Evolutionary conservation across 179 eudicot genomes (phyloP).

Genomic region (Corrigiola litoralis): DNA sequence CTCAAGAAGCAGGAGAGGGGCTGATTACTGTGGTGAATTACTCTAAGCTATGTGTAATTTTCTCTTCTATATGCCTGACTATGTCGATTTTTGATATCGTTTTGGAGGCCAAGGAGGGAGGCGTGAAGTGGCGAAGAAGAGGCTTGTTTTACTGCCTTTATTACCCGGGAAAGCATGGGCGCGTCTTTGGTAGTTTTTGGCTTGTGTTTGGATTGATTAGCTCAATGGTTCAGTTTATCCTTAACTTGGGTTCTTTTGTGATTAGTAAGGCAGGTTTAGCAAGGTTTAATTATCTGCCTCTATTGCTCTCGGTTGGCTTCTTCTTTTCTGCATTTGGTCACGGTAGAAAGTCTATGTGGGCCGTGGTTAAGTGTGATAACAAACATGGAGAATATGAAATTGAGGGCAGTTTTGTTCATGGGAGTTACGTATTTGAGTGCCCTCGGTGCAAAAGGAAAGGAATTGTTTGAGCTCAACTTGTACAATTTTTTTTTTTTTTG

Average conservation of each 20-base stretch:
- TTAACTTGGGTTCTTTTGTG: neutral
- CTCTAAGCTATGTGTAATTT: neutral
- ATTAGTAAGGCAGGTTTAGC: neutral
- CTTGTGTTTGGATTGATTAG: neutral
- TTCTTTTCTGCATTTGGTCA: neutral
- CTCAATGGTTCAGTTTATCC: neutral
- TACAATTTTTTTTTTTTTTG: too few species aligned
- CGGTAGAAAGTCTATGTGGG: neutral
- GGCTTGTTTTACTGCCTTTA: neutral
- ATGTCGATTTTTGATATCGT: slow-evolving; percentile 1
- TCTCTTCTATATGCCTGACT: neutral
- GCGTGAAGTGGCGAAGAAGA: neutral
- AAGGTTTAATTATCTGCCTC: neutral
- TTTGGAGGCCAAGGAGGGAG: neutral
- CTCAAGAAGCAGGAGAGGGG: neutral
- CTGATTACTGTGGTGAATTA: neutral
- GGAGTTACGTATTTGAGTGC: slow-evolving; percentile 2
- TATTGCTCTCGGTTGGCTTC: neutral
- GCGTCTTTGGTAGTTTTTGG: neutral
- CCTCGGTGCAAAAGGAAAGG: neutral
- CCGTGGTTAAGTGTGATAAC: neutral
- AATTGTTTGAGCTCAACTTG: neutral
- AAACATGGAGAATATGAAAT: slow-evolving; percentile 2
- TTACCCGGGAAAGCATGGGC: neutral
- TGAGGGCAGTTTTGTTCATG: slow-evolving; percentile 3